These are phyloP conservation scores for Phellinidium pouzarii DNA, from an alignment of 1,284 basidiomycete genomes.

Conservation along the genomic window DNA sequence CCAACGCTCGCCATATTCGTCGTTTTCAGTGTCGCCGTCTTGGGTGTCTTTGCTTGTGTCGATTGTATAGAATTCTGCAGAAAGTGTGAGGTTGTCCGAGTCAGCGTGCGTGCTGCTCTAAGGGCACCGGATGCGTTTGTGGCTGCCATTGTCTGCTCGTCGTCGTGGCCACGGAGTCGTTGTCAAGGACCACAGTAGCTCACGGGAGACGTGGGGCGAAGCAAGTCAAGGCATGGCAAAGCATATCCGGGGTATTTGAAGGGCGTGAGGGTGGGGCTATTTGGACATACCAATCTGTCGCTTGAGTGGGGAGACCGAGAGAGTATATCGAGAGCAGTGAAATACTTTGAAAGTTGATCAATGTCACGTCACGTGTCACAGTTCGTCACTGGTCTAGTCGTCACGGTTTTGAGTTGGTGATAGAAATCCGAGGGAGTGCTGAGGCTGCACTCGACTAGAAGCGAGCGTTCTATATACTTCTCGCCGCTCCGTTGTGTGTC, in stretches of 20 bases:
- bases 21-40: not conserved
- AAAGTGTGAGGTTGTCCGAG: conserved; percentile 4
- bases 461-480: too few species aligned
- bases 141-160: not conserved
- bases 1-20: conserved; percentile 4
- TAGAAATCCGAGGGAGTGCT: too few species aligned
- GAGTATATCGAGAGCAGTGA: too few species aligned
- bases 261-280: not conserved
- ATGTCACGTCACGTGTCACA: too few species aligned
- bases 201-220: not conserved
- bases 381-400: too few species aligned
- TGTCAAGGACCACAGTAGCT: not conserved
- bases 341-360: too few species aligned
- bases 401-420: too few species aligned
- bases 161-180: not conserved
- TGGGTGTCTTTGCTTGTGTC: not conserved
- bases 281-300: too few species aligned
- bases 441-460: too few species aligned
- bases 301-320: too few species aligned
- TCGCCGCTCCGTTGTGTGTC: too few species aligned
- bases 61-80: conserved; percentile 3
- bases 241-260: not conserved
- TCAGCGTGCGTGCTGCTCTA: conserved; percentile 4
- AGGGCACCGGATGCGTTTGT: not conserved
- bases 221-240: not conserved